Base-by-base conservation (phyloP, 129 eudicot species). In the Scalesia atractyloides region DNA sequence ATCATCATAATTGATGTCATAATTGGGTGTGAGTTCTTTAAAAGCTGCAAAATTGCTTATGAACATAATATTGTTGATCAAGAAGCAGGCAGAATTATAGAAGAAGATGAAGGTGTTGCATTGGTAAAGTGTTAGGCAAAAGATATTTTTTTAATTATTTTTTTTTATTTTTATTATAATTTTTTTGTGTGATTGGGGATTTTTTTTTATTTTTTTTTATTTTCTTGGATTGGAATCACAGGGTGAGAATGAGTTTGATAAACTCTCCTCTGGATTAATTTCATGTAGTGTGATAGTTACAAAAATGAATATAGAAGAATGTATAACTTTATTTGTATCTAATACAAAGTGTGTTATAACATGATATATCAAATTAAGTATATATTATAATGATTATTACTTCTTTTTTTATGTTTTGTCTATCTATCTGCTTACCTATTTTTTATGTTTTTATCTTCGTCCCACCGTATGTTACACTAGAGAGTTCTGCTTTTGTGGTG, bases 1-100 rank as follows among this genome's bases (percentile, higher is more conserved):
- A 33, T 93, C 7, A 66, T 89, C 5, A 86, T 81, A 52, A 65
- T 89, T 33, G 98, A 93, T 10, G 81, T 83, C 7, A 72, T 89
- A 30, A 75, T 68, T 48, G 77, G 87, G 15, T 93, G 84, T 62
- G 61, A 82, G 68, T 93, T 93, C 82, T 87, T 81, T 73, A 81
- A 83, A 57, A 87, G 87, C 73, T 89, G 98, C 63, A 79, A 74
- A 76, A 61, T 68, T 14, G 85, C 73, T 46, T 51, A 61, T 72
- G 67, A 52, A 37, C 73, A 33, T 74, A 77, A 60, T 34, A 73
- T 81, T 58, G 59, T 68, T 76, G 78, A 80, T 75, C 64, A 69
- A 63, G 81, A 75, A 75, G 56, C 76, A 18, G 68, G 81, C 18
- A 34, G 34, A 36, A 66, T 58, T 37, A 62, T 46, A 43, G 66